These are phyloP conservation scores for Phytopythium mirpurense DNA, from an alignment of 352 stramenopile genomes.

Conservation along the genomic window DNA sequence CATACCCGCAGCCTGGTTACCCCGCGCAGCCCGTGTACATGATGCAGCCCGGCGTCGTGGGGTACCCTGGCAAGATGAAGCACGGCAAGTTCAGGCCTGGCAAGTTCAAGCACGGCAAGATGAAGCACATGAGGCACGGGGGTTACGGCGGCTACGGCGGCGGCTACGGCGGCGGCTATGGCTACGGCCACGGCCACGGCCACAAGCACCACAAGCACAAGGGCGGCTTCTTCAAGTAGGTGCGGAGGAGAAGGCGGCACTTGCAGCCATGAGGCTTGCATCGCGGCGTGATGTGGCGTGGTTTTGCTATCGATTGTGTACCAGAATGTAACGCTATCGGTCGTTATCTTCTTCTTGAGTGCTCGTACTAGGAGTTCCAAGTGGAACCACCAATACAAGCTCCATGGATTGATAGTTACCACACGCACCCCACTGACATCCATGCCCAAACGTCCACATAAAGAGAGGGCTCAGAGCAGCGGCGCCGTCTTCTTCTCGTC, in stretches of 20 bases:
- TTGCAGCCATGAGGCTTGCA: no score
- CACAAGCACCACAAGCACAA: slow-evolving; percentile 22
- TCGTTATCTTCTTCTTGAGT: no score
- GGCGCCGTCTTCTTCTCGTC: slow-evolving; percentile 3
- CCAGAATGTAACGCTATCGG: no score
- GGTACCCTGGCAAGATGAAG: slow-evolving; percentile 25
- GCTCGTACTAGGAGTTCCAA: no score
- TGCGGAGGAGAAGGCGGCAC: no score
- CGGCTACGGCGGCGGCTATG: neutral
- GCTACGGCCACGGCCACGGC: slow-evolving; percentile 1
- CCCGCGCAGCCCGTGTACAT: slow-evolving; percentile 23
- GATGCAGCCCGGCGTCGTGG: slow-evolving; percentile 25
- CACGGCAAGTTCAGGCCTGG: slow-evolving; percentile 31
- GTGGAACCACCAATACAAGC: no score
- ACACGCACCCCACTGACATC: no score
- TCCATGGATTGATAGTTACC: no score
- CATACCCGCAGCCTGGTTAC: slow-evolving; percentile 3
- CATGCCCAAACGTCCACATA: no score
- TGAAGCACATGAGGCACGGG: slow-evolving; percentile 21
- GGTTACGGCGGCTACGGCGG: slow-evolving; percentile 14
- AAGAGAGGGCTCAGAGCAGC: neutral
- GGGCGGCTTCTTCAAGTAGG: slow-evolving; percentile 23
- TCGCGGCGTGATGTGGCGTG: no score
- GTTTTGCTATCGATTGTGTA: no score
- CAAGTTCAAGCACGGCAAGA: slow-evolving; percentile 26